A percentile compares a stretch with the other conserved stretches of the same genome.
Evolutionary conservation across 176 grass and related monocot species (phyloP).

Genomic region (Typha latifolia): DNA sequence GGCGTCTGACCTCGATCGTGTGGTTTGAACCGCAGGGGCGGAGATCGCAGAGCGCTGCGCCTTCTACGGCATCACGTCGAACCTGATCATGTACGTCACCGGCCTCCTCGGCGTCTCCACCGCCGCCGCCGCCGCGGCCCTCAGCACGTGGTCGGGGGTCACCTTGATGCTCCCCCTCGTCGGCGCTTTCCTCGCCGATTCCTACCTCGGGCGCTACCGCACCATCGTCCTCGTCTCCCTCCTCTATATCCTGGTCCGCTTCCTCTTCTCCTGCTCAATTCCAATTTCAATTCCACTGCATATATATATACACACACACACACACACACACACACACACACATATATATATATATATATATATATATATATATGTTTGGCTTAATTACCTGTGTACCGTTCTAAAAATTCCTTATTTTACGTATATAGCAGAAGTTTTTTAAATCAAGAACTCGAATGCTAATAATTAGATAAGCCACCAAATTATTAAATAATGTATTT

Average conservation of each 20-base stretch:
- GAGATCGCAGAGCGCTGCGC: conserved; percentile 66
- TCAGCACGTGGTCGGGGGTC: conserved; percentile 45
- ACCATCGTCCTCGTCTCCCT: conserved; percentile 55
- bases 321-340: too few species aligned
- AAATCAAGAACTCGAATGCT: too few species aligned
- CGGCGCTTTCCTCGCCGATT: conserved; percentile 57
- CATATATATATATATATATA: too few species aligned
- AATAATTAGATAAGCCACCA: too few species aligned
- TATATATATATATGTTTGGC: too few species aligned
- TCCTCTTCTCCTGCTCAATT: not conserved
- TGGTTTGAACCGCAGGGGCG: conserved; percentile 16
- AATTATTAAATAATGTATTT: too few species aligned
- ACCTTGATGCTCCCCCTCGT: conserved; percentile 52
- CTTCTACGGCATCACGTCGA: conserved; percentile 49
- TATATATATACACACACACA: too few species aligned
- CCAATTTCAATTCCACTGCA: too few species aligned
- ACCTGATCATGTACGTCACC: conserved; percentile 69
- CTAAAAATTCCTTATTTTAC: too few species aligned
- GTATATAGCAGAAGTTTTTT: too few species aligned
- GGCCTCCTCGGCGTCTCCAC: conserved; percentile 44
- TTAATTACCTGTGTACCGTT: too few species aligned
- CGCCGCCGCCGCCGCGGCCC: conserved; percentile 40
- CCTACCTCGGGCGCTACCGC: conserved; percentile 52
- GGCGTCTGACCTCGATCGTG: too few species aligned
- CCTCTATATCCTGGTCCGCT: conserved; percentile 27